Percentiles rank a stretch among this genome's conserved stretches.
Evolutionary conservation across 1,284 basidiomycete species (phyloP).

Genomic region (Mycosarcoma mackinlayi): DNA sequence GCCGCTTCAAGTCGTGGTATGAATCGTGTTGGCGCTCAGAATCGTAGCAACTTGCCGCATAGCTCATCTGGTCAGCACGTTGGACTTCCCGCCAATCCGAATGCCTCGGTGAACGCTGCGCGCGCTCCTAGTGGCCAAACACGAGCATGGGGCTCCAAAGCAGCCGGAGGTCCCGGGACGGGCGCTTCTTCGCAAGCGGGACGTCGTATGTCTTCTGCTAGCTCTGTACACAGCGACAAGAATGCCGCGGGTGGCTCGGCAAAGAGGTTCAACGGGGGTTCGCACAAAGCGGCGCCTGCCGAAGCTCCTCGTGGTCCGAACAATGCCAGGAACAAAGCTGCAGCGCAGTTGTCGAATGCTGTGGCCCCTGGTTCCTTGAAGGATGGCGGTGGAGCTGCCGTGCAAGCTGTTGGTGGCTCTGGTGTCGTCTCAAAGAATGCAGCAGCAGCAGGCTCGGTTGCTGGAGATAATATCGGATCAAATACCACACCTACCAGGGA

Average conservation of each 20-base stretch:
- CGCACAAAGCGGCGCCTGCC: conserved; percentile 41
- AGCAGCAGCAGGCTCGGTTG: not conserved
- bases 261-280: conserved; percentile 23
- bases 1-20: conserved; percentile 9
- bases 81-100: conserved; percentile 28
- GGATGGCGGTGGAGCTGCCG: not conserved
- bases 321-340: conserved; percentile 18
- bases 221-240: conserved; percentile 37
- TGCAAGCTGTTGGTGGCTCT: conserved; percentile 4
- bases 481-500: conserved; percentile 1
- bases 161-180: not conserved
- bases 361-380: not conserved
- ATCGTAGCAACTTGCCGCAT: conserved; percentile 17
- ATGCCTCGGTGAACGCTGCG: conserved; percentile 14
- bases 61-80: conserved; percentile 7
- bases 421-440: not conserved
- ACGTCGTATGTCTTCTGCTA: conserved; percentile 23
- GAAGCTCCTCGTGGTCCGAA: conserved; percentile 42
- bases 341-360: not conserved
- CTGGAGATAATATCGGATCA: not conserved
- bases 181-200: conserved; percentile 1
- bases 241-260: conserved; percentile 3
- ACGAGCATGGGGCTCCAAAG: conserved; percentile 23
- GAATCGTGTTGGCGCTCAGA: conserved; percentile 23
- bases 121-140: conserved; percentile 20